phyloP scores from a whole-genome alignment of 2,329 filamentous ascomycete species.

The Bipolaris cookei region DNA sequence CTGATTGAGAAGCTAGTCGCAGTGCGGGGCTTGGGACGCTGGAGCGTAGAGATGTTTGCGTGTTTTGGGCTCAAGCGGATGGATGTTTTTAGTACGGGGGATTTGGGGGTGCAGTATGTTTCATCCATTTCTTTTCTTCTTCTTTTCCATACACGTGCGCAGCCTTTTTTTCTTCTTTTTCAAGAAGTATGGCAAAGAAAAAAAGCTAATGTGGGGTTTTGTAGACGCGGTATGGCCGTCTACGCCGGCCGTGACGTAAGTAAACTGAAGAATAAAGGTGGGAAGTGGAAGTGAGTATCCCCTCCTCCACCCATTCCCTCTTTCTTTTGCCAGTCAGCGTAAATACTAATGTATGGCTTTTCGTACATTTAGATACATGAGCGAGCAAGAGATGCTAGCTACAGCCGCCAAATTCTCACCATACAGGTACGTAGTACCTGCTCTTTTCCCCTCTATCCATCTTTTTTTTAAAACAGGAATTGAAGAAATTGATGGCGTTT shows the following conservation, averaged over 20 bases:
- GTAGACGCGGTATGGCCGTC: conserved; percentile 81
- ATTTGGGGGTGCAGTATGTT: conserved; percentile 83
- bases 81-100: conserved; percentile 91
- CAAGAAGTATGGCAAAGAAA: background rate
- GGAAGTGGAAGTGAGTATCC: conserved; percentile 77
- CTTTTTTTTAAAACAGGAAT: background rate
- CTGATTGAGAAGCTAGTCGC: conserved; percentile 81
- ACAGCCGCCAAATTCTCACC: conserved; percentile 80
- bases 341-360: background rate
- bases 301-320: background rate
- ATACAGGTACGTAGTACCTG: conserved; percentile 64
- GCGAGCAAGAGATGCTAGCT: conserved; percentile 88
- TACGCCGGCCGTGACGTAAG: conserved; percentile 82
- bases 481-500: background rate
- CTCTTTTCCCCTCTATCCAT: conserved; percentile 10
- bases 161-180: background rate
- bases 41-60: conserved; percentile 93
- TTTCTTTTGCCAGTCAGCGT: background rate
- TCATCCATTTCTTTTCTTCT: background rate
- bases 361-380: conserved; percentile 70
- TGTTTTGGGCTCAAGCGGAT: conserved; percentile 92
- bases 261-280: conserved; percentile 78
- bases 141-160: background rate
- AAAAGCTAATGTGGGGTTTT: background rate
- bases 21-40: conserved; percentile 83